Percentiles rank a stretch among this genome's conserved stretches.
These are phyloP conservation scores for Salix purpurea DNA, from an alignment of 345 rosid species.

Conservation along the genomic window DNA sequence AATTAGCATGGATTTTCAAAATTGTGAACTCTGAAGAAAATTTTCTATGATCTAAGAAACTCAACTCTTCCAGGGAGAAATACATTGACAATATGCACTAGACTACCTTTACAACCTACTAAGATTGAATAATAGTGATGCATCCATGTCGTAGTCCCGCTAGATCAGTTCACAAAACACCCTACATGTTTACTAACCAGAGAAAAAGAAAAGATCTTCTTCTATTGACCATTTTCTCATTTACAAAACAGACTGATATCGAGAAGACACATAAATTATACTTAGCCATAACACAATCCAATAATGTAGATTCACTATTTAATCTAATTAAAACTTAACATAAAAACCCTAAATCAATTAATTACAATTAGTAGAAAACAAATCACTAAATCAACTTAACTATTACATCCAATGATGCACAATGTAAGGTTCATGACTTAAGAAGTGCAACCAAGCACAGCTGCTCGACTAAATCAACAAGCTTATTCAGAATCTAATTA, in stretches of 20 bases:
- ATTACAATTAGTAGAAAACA: background rate
- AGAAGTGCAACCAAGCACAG: background rate
- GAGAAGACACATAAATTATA: background rate
- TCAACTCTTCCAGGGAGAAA: too few relatives aligned
- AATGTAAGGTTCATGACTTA: background rate
- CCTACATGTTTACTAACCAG: background rate
- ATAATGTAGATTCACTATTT: background rate
- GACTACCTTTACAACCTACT: too few relatives aligned
- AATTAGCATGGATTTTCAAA: too few relatives aligned
- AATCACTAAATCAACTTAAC: slow-evolving; percentile 2
- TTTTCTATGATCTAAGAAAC: too few relatives aligned
- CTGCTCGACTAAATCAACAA: background rate
- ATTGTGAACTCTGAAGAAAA: too few relatives aligned
- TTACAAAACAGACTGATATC: slow-evolving; percentile 8
- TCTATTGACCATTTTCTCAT: slow-evolving; percentile 10
- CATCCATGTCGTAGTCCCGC: too few relatives aligned
- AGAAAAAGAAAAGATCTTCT: background rate
- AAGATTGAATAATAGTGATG: too few relatives aligned
- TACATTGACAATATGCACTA: too few relatives aligned
- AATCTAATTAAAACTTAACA: background rate
- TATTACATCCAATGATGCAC: too few relatives aligned
- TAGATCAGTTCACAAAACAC: too few relatives aligned
- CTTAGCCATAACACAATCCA: too few relatives aligned
- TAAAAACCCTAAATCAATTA: background rate
- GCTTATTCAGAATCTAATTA: background rate